A percentile compares a stretch with the other conserved stretches of the same genome.
phyloP scores from a whole-genome alignment of 768 basidiomycete genomes.

The Russula dissimulans region DNA sequence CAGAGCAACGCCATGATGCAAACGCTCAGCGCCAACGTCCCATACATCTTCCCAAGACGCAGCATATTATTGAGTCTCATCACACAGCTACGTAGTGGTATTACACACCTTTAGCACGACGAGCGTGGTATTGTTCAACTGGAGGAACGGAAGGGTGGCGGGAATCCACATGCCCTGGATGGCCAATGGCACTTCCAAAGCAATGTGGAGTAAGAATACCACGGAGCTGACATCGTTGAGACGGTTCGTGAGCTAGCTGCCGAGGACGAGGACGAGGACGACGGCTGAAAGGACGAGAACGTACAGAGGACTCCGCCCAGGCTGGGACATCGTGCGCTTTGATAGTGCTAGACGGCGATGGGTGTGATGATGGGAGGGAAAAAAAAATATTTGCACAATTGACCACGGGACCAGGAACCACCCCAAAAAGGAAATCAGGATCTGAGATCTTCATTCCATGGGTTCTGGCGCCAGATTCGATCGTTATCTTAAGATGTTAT shows the following conservation, averaged over 20 bases:
- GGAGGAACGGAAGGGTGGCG: conserved; percentile 56
- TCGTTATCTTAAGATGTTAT: conserved; percentile 10
- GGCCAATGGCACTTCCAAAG: conserved; percentile 67
- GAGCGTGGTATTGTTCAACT: conserved; percentile 74
- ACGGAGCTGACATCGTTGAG: conserved; percentile 36
- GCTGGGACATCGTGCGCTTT: conserved; percentile 18
- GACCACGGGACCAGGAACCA: conserved; percentile 9
- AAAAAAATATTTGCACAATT: neutral
- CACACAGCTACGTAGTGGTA: neutral
- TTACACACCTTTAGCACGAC: conserved; percentile 61
- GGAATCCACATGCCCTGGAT: conserved; percentile 68
- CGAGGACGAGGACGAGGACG: neutral
- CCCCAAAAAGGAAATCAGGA: neutral
- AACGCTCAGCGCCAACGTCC: conserved; percentile 49
- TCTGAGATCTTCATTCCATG: conserved; percentile 1
- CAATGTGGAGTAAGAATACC: conserved; percentile 73
- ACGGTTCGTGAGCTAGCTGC: neutral
- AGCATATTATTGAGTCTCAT: neutral
- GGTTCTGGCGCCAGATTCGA: neutral
- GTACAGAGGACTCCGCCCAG: conserved; percentile 20
- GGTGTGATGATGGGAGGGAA: too few relatives aligned
- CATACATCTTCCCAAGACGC: conserved; percentile 47
- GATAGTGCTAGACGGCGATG: neutral
- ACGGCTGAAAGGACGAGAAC: neutral
- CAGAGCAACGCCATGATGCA: conserved; percentile 57